These are phyloP conservation scores for Trypanosoma rangeli DNA, from an alignment of 208 protist species.

Conservation along the genomic window DNA sequence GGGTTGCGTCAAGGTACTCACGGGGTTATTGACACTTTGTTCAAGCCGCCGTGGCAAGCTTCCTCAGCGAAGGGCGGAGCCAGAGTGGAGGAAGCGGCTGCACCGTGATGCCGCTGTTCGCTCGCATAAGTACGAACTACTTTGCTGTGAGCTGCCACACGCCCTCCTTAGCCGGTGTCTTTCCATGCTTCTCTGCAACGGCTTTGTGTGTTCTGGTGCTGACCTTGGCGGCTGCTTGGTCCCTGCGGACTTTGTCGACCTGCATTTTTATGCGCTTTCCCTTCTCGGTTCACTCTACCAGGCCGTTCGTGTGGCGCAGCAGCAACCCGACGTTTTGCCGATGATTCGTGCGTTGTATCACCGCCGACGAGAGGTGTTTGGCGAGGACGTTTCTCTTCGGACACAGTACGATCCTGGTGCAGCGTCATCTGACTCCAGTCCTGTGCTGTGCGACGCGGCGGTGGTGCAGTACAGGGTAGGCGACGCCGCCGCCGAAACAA, in stretches of 20 bases:
- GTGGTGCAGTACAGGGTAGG: not conserved
- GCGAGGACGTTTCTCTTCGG: slow-evolving; percentile 20
- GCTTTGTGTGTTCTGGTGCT: slow-evolving; percentile 43
- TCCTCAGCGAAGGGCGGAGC: slow-evolving; percentile 34
- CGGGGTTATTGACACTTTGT: slow-evolving; percentile 18
- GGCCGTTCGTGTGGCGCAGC: slow-evolving; percentile 25
- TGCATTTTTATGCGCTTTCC: slow-evolving; percentile 59
- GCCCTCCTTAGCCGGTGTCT: slow-evolving; percentile 38
- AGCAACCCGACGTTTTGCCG: slow-evolving; percentile 7
- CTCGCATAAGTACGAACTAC: slow-evolving; percentile 76
- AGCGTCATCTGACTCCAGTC: not conserved
- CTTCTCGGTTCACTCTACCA: slow-evolving; percentile 71
- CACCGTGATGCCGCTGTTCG: slow-evolving; percentile 50
- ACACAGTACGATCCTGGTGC: not conserved
- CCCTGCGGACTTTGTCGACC: slow-evolving; percentile 51
- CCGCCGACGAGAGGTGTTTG: slow-evolving; percentile 45
- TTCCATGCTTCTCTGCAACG: slow-evolving; percentile 41
- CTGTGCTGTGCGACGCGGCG: slow-evolving; percentile 9
- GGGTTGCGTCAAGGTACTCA: slow-evolving; percentile 38
- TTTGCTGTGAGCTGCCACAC: slow-evolving; percentile 69
- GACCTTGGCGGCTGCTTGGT: slow-evolving; percentile 45
- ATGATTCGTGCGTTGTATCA: slow-evolving; percentile 36
- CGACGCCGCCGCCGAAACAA: not conserved
- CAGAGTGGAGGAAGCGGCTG: slow-evolving; percentile 55
- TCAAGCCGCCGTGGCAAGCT: slow-evolving; percentile 21